A percentile compares a stretch with the other conserved stretches of the same genome.
These are phyloP conservation scores for Cordyceps cicadae DNA, from an alignment of 2,329 filamentous ascomycete species.

Conservation along the genomic window DNA sequence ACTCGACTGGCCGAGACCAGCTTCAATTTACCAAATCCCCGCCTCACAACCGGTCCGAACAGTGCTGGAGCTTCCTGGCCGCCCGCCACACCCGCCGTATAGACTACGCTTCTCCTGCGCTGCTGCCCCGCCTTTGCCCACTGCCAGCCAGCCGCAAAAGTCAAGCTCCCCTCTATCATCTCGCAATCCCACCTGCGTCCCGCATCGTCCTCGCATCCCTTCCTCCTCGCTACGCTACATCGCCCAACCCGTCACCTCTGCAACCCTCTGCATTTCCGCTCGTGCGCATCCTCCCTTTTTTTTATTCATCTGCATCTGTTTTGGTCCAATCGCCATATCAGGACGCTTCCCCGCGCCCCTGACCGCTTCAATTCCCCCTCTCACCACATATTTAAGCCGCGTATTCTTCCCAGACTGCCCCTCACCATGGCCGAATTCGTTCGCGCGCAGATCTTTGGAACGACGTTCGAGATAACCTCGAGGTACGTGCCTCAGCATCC, in stretches of 20 bases:
- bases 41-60: not conserved
- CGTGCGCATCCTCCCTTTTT: not conserved
- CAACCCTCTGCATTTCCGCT: not conserved
- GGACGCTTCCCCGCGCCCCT: slow-evolving; percentile 6
- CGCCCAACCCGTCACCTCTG: not conserved
- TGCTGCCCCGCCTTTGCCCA: slow-evolving; percentile 9
- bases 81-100: not conserved
- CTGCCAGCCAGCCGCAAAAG: slow-evolving; percentile 7
- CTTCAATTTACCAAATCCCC: not conserved
- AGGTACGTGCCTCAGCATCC: slow-evolving; percentile 49
- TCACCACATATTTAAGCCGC: not conserved
- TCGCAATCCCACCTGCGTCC: not conserved
- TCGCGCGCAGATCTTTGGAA: slow-evolving; percentile 97
- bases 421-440: slow-evolving; percentile 95
- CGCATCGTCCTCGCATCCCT: slow-evolving; percentile 5
- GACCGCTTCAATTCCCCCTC: not conserved
- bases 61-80: not conserved
- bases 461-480: slow-evolving; percentile 98
- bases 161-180: slow-evolving; percentile 9
- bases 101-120: not conserved
- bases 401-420: slow-evolving; percentile 13
- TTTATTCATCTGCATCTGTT: not conserved
- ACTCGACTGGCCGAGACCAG: not conserved
- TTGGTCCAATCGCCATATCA: not conserved
- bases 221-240: slow-evolving; percentile 2